These are phyloP conservation scores for Teunomyces lycoperdinae DNA, from an alignment of 805 yeast species.

Conservation along the genomic window DNA sequence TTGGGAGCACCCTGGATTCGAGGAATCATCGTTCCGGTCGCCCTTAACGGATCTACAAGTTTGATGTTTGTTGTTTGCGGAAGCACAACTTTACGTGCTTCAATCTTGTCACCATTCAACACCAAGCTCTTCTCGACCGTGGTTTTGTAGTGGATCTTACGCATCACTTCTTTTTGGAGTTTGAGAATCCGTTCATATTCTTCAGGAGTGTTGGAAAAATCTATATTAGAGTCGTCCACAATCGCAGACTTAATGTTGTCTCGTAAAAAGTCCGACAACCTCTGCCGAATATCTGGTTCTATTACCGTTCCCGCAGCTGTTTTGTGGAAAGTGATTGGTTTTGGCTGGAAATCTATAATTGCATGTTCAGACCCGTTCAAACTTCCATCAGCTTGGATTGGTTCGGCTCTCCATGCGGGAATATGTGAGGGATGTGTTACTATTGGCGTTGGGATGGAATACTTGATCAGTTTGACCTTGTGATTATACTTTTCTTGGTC, in stretches of 20 bases:
- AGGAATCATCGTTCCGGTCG: conserved; percentile 39
- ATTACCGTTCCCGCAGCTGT: conserved; percentile 11
- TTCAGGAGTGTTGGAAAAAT: conserved; percentile 36
- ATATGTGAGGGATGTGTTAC: conserved; percentile 46
- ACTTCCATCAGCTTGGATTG: conserved; percentile 14
- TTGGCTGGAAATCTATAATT: conserved; percentile 26
- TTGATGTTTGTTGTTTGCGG: conserved; percentile 41
- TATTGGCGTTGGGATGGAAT: conserved; percentile 31
- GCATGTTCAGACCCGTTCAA: conserved; percentile 14
- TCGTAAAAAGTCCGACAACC: conserved; percentile 25
- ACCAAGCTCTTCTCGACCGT: conserved; percentile 34
- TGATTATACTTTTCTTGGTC: conserved; percentile 14
- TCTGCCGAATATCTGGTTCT: conserved; percentile 27
- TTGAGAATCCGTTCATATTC: conserved; percentile 60
- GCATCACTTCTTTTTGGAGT: conserved; percentile 50
- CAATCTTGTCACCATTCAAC: conserved; percentile 49
- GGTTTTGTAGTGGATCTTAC: conserved; percentile 43
- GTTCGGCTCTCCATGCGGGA: conserved; percentile 38
- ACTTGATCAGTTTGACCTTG: conserved; percentile 28
- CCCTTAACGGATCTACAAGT: conserved; percentile 46
- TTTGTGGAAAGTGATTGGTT: conserved; percentile 23
- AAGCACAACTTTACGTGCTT: conserved; percentile 41
- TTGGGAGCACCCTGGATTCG: conserved; percentile 42
- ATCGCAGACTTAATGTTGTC: conserved; percentile 32
- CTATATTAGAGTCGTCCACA: conserved; percentile 35